Conservation (phyloP, 352 stramenopile species). For the Globisporangium middletonii region DNA sequence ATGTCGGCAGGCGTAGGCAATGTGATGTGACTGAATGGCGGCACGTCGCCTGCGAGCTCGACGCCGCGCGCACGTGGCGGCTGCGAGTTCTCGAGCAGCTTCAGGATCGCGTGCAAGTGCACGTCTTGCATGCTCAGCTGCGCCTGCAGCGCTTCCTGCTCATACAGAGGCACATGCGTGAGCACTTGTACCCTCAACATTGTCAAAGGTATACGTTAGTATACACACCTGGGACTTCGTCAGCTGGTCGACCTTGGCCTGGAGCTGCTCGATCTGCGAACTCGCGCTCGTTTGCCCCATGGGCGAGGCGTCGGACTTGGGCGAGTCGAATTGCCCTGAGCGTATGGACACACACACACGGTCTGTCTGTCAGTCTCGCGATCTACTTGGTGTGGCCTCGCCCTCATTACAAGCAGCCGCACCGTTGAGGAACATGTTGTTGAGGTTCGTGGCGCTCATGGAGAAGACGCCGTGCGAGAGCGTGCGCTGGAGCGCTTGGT, state of each 20-base stretch:
- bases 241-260: slow-evolving; percentile 54
- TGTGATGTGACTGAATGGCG: slow-evolving; percentile 49
- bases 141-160: slow-evolving; percentile 42
- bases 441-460: slow-evolving; percentile 30
- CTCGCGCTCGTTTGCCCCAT: slow-evolving; percentile 15
- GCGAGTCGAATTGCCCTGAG: slow-evolving; percentile 25
- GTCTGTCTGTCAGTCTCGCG: neutral
- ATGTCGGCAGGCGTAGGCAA: neutral
- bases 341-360: neutral
- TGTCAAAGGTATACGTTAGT: neutral
- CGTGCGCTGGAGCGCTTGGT: slow-evolving; percentile 46
- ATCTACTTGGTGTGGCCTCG: neutral
- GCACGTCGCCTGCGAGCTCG: slow-evolving; percentile 16
- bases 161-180: neutral
- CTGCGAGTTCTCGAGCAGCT: slow-evolving; percentile 28
- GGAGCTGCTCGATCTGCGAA: slow-evolving; percentile 22
- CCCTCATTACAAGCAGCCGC: neutral
- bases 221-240: slow-evolving; percentile 40
- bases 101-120: slow-evolving; percentile 50
- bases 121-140: slow-evolving; percentile 50
- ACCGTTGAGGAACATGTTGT: slow-evolving; percentile 26
- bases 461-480: slow-evolving; percentile 41
- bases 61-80: slow-evolving; percentile 6
- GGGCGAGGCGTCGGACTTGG: slow-evolving; percentile 23
- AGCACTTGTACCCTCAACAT: neutral